Base-by-base conservation (phyloP, 176 grass and related monocot species). In the Oryza coarctata region DNA sequence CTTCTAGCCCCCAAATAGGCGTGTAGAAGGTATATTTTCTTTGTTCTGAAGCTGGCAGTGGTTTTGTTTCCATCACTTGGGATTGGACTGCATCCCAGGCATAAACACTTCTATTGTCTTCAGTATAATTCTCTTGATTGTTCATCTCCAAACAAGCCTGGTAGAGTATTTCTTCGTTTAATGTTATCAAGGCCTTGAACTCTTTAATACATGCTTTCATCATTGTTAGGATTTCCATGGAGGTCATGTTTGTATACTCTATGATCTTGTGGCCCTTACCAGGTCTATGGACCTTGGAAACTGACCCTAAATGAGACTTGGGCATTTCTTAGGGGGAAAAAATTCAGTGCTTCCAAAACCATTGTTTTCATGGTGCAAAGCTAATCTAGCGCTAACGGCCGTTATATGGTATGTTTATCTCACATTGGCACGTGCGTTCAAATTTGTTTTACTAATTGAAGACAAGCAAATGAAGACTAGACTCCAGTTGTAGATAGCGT, bases 401-500 rank as follows among this genome's bases (percentile, higher is more conserved):
- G 29, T 33, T 0, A 32, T 7, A 47, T 28, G n/a, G 31, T 61
- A 81, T 28, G 32, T 68, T 20, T 5, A 7, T 81, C 17, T 61
- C n/a, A 14, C 57, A 27, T 18, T 79, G 63, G 35, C 22, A 70
- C 22, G 20, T 29, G 60, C 45, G n/a, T n/a, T 64, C 63, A 63
- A 32, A 65, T 3, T 36, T 57, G 13, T 66, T 4, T 23, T 28
- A 26, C 15, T 26, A 9, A 32, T 71, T n/a, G n/a, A n/a, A n/a
- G n/a, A n/a, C n/a, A n/a, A n/a, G n/a, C n/a, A n/a, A n/a, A 65
- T 13, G 12, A 77, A 83, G 38, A 36, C 25, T 71, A 71, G 22
- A 63, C 25, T 74, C 44, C 7, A 65, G 3, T 32, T 74, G 20
- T 58, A 73, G 26, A 33, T 80, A 57, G 33, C 4, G 22, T 57